phyloP scores from a whole-genome alignment of 2,329 filamentous ascomycete genomes.

The Pochonia chlamydosporia region DNA sequence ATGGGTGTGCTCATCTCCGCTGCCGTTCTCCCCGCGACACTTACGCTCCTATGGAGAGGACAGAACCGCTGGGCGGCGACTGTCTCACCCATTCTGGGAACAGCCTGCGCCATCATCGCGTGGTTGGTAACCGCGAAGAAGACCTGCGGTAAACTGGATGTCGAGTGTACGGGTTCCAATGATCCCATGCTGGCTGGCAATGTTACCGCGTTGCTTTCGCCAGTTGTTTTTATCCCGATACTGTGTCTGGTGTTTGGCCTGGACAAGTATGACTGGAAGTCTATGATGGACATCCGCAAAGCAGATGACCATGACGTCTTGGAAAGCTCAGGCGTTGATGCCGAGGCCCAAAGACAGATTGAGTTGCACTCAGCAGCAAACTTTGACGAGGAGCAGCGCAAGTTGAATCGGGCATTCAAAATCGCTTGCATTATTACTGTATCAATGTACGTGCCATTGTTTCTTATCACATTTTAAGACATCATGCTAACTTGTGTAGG shows the following conservation, averaged over 20 bases:
- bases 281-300: slow-evolving; percentile 73
- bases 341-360: slow-evolving; percentile 17
- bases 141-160: slow-evolving; percentile 61
- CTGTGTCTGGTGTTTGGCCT: slow-evolving; percentile 55
- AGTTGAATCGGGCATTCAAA: slow-evolving; percentile 47
- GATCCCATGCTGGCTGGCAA: slow-evolving; percentile 86
- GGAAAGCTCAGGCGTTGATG: slow-evolving; percentile 47
- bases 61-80: slow-evolving; percentile 71
- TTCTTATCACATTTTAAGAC: not conserved
- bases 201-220: slow-evolving; percentile 73
- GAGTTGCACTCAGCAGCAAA: slow-evolving; percentile 19
- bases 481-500: slow-evolving; percentile 14
- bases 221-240: slow-evolving; percentile 66
- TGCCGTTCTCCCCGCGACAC: slow-evolving; percentile 74
- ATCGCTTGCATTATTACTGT: slow-evolving; percentile 33
- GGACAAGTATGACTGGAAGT: slow-evolving; percentile 80
- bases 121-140: slow-evolving; percentile 72
- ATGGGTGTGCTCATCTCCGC: slow-evolving; percentile 90
- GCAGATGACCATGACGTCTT: slow-evolving; percentile 73
- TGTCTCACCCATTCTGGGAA: slow-evolving; percentile 60
- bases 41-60: slow-evolving; percentile 74
- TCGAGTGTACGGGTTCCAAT: slow-evolving; percentile 74
- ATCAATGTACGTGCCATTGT: slow-evolving; percentile 19
- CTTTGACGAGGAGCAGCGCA: slow-evolving; percentile 39
- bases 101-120: slow-evolving; percentile 60